Base-by-base conservation (phyloP, 345 rosid genomes). In the Syzygium jambos region DNA sequence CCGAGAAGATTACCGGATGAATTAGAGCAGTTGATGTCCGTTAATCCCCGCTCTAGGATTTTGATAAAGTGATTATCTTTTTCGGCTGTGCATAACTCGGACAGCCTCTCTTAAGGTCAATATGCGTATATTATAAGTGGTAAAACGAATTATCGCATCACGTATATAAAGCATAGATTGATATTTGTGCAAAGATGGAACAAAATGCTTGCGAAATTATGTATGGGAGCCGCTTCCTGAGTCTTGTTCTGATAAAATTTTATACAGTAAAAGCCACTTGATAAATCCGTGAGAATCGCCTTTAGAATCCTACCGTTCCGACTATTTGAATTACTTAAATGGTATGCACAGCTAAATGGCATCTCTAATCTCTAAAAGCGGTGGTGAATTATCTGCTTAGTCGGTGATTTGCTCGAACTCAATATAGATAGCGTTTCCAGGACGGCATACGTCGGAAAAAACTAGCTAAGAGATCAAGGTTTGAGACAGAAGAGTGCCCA, bases 291-390 rank as follows among this genome's bases (percentile, higher is more conserved):
- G 3, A 57, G 29, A 23, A 13, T 57, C 25, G 6, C 14, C 3
- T 57, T 1, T 57, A 0, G 4, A 57, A n/a, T 23, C 1, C 0
- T 23, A 57, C 29, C n/a, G 25, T 10, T 22, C 0, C 25, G 2
- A 23, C 14, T 57, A 23, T 23, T 57, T 57, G 63, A 23, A 57
- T 57, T 57, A 23, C 6, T 23, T 10, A 57, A 4, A 23, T 10
- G 29, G 63, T 23, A 23, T 23, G 6, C 63, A 57, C 23, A 0
- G n/a, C 11, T 13, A 1, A 23, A 57, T 2, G 63, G n/a, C 63
- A 56, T 23, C 25, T 9, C 13, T 12, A 27, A 41, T 41, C 43
- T 41, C 43, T 41, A 4, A 41, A 41, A 43, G 46, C 4, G 43
- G 7, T 43, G 46, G 46, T 43, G 7, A 43, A 43, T 43, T 43